Evolutionary conservation across 345 rosid species (phyloP).

Genomic region (Noccaea bulbosa): DNA sequence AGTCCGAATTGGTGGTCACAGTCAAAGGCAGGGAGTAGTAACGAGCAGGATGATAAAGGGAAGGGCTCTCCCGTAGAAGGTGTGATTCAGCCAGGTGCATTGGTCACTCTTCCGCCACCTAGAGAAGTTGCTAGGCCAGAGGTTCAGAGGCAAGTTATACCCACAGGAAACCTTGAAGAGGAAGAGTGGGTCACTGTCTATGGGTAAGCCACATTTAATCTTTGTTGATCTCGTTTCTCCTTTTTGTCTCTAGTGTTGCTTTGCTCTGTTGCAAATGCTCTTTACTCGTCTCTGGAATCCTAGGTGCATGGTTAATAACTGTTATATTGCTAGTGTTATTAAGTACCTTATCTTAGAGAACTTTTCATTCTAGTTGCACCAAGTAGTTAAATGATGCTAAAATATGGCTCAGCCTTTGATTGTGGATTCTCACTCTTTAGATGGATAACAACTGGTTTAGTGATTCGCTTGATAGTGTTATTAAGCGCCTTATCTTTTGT

Average conservation of each 20-base stretch:
- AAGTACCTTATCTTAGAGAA: slow-evolving; percentile 11
- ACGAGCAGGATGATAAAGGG: slow-evolving; percentile 84
- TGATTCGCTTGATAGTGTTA: neutral
- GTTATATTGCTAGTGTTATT: slow-evolving; percentile 12
- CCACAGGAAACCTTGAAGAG: slow-evolving; percentile 77
- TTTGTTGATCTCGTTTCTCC: neutral
- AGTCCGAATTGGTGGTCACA: slow-evolving; percentile 84
- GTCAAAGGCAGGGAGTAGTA: slow-evolving; percentile 49
- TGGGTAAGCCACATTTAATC: slow-evolving; percentile 57
- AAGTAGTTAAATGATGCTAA: neutral
- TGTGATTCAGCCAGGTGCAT: slow-evolving; percentile 78
- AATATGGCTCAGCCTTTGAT: slow-evolving; percentile 17
- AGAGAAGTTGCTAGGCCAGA: slow-evolving; percentile 98
- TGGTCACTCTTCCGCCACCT: slow-evolving; percentile 88
- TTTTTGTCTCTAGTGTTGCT: neutral
- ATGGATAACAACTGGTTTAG: neutral
- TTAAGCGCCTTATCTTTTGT: slow-evolving; percentile 3
- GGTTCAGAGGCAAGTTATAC: slow-evolving; percentile 66
- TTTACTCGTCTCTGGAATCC: neutral
- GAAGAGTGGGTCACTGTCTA: slow-evolving; percentile 99
- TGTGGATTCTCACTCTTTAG: slow-evolving; percentile 10
- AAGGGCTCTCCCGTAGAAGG: slow-evolving; percentile 94
- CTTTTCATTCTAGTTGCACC: slow-evolving; percentile 6
- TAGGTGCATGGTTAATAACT: neutral
- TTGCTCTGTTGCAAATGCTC: neutral